These are phyloP conservation scores for Neospermospora avenae DNA, from an alignment of 2,329 filamentous ascomycete species.

Conservation along the genomic window DNA sequence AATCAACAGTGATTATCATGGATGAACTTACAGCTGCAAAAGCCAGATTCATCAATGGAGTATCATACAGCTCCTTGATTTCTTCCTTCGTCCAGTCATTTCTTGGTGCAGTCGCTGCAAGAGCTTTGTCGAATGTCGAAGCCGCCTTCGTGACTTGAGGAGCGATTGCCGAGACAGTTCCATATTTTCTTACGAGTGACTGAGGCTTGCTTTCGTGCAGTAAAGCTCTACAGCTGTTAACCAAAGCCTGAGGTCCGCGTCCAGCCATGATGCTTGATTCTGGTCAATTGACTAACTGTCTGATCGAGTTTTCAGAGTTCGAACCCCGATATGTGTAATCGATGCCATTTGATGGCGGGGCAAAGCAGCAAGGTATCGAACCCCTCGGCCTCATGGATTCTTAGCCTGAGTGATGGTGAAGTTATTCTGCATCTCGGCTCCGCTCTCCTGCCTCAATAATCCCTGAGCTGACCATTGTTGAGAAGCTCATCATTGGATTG, in stretches of 20 bases:
- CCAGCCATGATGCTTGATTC: constrained; percentile 19
- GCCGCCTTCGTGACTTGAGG: constrained; percentile 13
- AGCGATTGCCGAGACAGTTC: constrained; percentile 22
- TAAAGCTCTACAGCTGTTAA: constrained; percentile 15
- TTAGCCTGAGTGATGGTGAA: background rate
- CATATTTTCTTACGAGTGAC: constrained; percentile 22
- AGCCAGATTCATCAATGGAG: constrained; percentile 74
- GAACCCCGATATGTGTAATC: too few species aligned
- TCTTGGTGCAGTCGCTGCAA: constrained; percentile 58
- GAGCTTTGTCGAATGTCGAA: constrained; percentile 42
- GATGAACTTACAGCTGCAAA: constrained; percentile 62
- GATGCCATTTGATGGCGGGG: constrained; percentile 3
- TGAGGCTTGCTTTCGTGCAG: constrained; percentile 16
- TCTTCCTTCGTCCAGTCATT: constrained; percentile 80
- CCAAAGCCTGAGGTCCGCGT: constrained; percentile 15
- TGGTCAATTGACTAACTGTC: constrained; percentile 4
- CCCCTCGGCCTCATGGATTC: background rate
- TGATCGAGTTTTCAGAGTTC: background rate
- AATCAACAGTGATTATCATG: background rate
- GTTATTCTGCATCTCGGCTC: background rate
- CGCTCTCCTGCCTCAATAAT: background rate
- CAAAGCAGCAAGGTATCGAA: background rate
- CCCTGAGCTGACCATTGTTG: constrained; percentile 13
- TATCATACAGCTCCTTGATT: constrained; percentile 77
- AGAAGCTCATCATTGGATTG: constrained; percentile 7